phyloP scores from a whole-genome alignment of 345 rosid species.

The Populus pruinosa region DNA sequence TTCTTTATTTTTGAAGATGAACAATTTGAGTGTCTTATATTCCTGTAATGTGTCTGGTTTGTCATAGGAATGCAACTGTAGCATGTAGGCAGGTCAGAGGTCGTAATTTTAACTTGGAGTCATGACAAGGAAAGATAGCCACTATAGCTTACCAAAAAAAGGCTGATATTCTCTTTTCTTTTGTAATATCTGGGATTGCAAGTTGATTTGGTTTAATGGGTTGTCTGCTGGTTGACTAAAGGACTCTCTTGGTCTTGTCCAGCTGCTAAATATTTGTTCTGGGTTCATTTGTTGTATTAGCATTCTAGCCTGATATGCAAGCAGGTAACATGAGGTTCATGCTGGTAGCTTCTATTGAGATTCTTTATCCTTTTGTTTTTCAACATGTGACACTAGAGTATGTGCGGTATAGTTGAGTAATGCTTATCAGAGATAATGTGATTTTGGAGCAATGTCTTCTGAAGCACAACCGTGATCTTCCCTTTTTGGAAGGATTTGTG shows the following conservation, averaged over 20 bases:
- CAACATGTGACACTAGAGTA: not conserved
- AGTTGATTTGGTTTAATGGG: not conserved
- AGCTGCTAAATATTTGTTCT: not conserved
- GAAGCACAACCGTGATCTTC: not conserved
- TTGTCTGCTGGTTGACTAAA: not conserved
- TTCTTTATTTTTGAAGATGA: not conserved
- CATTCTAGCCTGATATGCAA: not conserved
- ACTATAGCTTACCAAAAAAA: not conserved
- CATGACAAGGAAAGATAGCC: not conserved
- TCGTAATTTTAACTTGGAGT: not conserved
- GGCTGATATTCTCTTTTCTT: not conserved
- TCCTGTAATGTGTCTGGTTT: not conserved
- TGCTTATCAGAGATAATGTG: not conserved
- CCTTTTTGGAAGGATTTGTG: not conserved
- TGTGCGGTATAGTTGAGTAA: not conserved
- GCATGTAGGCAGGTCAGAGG: not conserved
- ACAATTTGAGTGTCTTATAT: constrained; percentile 5
- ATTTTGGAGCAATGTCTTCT: not conserved
- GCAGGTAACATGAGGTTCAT: not conserved
- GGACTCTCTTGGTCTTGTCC: not conserved
- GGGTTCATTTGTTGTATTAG: not conserved
- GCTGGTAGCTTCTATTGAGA: not conserved
- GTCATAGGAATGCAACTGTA: not conserved
- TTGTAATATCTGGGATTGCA: not conserved
- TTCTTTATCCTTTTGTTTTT: not conserved